phyloP scores from a whole-genome alignment of 108 stramenopile genomes.

The Cylindrotheca fusiformis region DNA sequence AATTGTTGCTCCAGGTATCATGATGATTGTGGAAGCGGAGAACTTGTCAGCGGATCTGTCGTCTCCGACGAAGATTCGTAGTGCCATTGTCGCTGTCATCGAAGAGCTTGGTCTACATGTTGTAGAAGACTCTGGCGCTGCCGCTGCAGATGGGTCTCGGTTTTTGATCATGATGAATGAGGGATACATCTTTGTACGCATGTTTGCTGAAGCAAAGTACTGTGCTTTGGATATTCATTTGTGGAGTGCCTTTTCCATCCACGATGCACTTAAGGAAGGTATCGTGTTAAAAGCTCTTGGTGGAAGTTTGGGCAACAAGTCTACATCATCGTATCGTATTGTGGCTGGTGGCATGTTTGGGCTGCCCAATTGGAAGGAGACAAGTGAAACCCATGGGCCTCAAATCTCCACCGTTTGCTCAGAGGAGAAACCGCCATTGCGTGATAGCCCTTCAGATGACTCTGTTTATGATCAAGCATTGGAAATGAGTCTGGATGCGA shows the following conservation, averaged over 20 bases:
- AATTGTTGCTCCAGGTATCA: conserved; percentile 45
- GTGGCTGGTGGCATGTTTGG: conserved; percentile 72
- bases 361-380: conserved; percentile 66
- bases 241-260: conserved; percentile 33
- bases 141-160: conserved; percentile 25
- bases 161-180: conserved; percentile 44
- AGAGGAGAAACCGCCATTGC: background rate
- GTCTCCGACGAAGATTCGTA: background rate
- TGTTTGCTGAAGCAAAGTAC: conserved; percentile 33
- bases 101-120: conserved; percentile 25
- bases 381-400: conserved; percentile 62
- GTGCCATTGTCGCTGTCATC: conserved; percentile 16
- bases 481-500: background rate
- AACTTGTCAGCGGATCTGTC: conserved; percentile 14
- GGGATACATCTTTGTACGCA: conserved; percentile 47
- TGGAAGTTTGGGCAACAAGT: conserved; percentile 12
- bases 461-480: background rate
- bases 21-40: conserved; percentile 62
- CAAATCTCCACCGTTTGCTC: conserved; percentile 14
- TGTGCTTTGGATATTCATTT: conserved; percentile 46
- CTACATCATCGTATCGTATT: conserved; percentile 51
- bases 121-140: conserved; percentile 13
- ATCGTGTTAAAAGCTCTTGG: conserved; percentile 33
- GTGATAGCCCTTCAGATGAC: background rate
- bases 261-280: conserved; percentile 16